Evolutionary conservation across 2,329 filamentous ascomycete species (phyloP), one percentile per base, ranked within the genome.

Genomic region (Diaporthe sp.): DNA sequence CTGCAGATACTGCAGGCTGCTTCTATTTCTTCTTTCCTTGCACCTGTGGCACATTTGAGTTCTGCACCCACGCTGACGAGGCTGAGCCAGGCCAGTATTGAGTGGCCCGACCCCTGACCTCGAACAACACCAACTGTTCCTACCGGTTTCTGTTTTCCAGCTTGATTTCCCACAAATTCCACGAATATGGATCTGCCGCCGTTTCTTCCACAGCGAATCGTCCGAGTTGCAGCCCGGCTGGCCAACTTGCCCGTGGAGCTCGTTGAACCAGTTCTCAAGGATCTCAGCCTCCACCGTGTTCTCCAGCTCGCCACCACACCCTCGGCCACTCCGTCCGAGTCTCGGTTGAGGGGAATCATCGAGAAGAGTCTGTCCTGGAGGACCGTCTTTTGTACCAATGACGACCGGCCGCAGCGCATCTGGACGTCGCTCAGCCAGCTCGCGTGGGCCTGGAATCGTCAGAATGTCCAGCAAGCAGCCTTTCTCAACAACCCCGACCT

Each of bases 171-270:
- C 8, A 37, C 2, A 2, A n/a, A 3, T n/a, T 25, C 19, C 12
- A 19, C 9, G 2, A 10, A 8, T 31, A 68, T 53, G 65, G 65
- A 68, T 5, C n/a, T 5, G n/a, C 46, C 28, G 22, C 46, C 65
- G 15, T 25, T 17, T 2, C 22, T 13, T 6, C 65, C 65, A 1
- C 31, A 42, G 22, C 46, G 65, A 25, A 68, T 68, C 31, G 4
- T 53, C 5, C 65, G 65, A 10, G 46, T 68, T 39, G 65, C 65
- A 53, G 28, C 46, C n/a, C 22, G 31, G 12, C 65, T 68, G 22
- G 65, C 7, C 65, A 31, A 53, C 46, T 19, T 68, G 65, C 65
- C 65, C 34, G 34, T n/a, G 10, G 65, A 68, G 65, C 65, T 53
- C 28, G 65, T 68, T n/a, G 65, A 68, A 3, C 65, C 65, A 2